Evolutionary conservation across 1,139 yeast genomes (phyloP), one percentile per base, ranked within the genome.

Genomic region (Ogataea hybrid): DNA sequence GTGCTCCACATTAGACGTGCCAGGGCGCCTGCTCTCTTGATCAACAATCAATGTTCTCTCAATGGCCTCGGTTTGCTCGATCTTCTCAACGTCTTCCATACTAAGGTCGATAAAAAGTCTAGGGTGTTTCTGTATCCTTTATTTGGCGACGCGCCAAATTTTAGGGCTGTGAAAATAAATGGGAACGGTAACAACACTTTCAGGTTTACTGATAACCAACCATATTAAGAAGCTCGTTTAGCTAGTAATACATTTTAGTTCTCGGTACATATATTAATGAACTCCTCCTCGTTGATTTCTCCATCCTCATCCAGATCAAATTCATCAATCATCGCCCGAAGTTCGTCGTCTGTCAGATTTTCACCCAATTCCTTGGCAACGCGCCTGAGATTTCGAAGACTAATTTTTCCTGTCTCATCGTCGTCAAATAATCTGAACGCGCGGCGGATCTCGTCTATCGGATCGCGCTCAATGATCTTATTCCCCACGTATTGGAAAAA

Each of bases 221-320:
- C 12, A 5, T 10, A n/a, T 10, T 23, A 11, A 5, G 6, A 23
- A 23, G 12, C 11, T 23, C 12, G 12, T 23, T 22, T 29, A n/a
- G 34, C 17, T 15, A 25, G 11, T 10, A 7, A 15, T 32, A 32
- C 33, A 17, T 16, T n/a, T 37, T 65, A 74, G 42, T 63, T 63
- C 51, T 88, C 96, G 21, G 88, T 81, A 61, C 96, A 88, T 36
- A 90, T 88, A 48, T 86, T 84, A 48, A 88, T 86, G 63, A 92
- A 94, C 68, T 94, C 99, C 50, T 88, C 92, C 58, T 87, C 94
- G 56, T 84, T 84, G 54, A 94, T 89, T 54, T 86, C 96, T 37
- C 97, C 98, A 62, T 94, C 98, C 49, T 87, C 96, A 62, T 94
- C 97, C 46, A 92, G 68, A 65, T 94, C 99, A 59, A 94, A 94